Percentiles rank a stretch among this genome's conserved stretches.
Conservation (phyloP, 768 basidiomycete genomes). For the Suillus subluteus region DNA sequence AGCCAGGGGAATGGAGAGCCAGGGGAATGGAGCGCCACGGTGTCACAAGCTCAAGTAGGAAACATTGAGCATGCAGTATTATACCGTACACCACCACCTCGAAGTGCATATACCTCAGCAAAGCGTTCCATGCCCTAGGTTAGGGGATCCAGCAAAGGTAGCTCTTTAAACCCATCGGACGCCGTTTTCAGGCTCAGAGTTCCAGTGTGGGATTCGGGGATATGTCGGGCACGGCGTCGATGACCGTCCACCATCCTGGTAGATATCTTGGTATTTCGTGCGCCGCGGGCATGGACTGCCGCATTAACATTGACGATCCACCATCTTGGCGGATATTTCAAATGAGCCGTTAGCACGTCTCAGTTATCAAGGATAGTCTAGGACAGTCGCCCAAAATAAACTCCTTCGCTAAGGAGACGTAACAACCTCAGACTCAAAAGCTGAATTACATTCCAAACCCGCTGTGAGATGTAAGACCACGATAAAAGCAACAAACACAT, state of each 20-base stretch:
- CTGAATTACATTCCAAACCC: neutral
- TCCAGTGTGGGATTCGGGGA: neutral
- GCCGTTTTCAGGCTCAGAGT: neutral
- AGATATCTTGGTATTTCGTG: neutral
- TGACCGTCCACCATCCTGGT: neutral
- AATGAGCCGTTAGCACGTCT: neutral
- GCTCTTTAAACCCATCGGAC: neutral
- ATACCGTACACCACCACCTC: neutral
- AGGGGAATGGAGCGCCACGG: neutral
- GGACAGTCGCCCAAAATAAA: neutral
- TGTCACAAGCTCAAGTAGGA: neutral
- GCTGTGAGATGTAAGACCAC: neutral
- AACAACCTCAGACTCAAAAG: neutral
- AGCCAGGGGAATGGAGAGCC: neutral
- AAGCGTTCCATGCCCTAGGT: neutral
- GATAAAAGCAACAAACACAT: neutral
- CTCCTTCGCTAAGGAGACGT: neutral
- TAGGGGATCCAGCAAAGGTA: neutral
- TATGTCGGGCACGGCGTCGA: neutral
- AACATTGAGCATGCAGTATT: neutral
- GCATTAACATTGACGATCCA: neutral
- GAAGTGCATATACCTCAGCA: neutral
- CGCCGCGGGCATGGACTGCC: neutral
- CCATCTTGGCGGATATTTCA: neutral
- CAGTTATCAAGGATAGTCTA: neutral